Evolutionary conservation across 192 early-diverging fungal genomes (phyloP).

Genomic region (Spizellomyces punctatus): DNA sequence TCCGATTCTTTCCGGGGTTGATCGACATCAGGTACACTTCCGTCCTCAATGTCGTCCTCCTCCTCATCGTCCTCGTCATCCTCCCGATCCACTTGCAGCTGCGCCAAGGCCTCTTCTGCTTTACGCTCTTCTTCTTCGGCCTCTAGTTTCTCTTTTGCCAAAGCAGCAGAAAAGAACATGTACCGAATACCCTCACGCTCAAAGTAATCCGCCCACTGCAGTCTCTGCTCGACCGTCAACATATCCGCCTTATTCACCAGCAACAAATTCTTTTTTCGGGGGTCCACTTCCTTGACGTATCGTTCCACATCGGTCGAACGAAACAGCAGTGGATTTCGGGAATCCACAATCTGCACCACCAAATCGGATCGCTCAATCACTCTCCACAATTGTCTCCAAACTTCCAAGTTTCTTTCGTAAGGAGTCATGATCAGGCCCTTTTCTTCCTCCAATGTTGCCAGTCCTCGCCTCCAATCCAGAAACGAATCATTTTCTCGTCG

Average conservation of each 20-base stretch:
- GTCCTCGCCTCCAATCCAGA: constrained; percentile 87
- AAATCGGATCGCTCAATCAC: constrained; percentile 96
- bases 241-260: constrained; percentile 99
- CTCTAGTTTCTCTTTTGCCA: constrained; percentile 78
- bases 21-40: constrained; percentile 29
- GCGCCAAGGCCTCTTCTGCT: constrained; percentile 25
- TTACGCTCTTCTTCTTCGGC: constrained; percentile 54
- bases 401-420: constrained; percentile 97
- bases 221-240: constrained; percentile 80
- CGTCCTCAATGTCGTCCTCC: constrained; percentile 33
- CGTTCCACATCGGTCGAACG: constrained; percentile 82
- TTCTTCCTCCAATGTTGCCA: constrained; percentile 80
- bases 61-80: constrained; percentile 27
- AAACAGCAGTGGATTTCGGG: constrained; percentile 93
- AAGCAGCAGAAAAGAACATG: constrained; percentile 91
- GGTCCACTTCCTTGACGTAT: constrained; percentile 91
- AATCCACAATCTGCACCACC: constrained; percentile 99
- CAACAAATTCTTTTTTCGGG: constrained; percentile 83
- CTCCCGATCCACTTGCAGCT: constrained; percentile 5
- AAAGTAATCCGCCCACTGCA: constrained; percentile 90
- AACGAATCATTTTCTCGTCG: constrained; percentile 82
- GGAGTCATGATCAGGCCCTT: constrained; percentile 94
- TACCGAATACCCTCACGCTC: constrained; percentile 78
- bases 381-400: constrained; percentile 99
- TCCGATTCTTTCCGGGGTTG: background rate